These are phyloP conservation scores for Citrus hindsii DNA, from an alignment of 345 rosid genomes.

Conservation along the genomic window DNA sequence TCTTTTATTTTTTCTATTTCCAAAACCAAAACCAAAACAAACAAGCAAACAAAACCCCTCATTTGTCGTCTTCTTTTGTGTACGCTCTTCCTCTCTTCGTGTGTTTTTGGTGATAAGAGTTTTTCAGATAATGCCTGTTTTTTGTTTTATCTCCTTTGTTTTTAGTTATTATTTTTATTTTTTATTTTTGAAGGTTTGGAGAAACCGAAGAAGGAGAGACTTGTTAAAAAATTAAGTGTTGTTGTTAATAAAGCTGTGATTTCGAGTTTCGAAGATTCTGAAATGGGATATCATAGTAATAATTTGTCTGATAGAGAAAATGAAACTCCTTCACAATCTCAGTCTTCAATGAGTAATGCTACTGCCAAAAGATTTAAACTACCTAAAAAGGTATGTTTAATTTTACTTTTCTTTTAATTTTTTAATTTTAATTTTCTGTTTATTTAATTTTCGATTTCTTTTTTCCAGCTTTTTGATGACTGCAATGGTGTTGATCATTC, in stretches of 20 bases:
- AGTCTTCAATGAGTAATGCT: conserved; percentile 17
- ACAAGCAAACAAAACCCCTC: conserved; percentile 18
- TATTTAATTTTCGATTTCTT: background rate
- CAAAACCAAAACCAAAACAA: conserved; percentile 6
- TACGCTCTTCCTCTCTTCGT: background rate
- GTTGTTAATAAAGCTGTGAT: conserved; percentile 39
- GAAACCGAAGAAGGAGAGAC: conserved; percentile 56
- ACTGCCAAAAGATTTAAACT: conserved; percentile 45
- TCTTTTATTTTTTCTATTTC: background rate
- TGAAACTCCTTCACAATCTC: conserved; percentile 20
- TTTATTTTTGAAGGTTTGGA: conserved; percentile 30
- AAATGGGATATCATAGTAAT: conserved; percentile 35
- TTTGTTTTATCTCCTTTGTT: conserved; percentile 9
- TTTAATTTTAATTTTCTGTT: background rate
- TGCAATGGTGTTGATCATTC: conserved; percentile 62
- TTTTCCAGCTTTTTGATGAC: conserved; percentile 42
- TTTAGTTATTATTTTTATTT: conserved; percentile 11
- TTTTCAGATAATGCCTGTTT: conserved; percentile 14
- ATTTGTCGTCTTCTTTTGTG: conserved; percentile 34
- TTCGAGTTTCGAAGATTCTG: conserved; percentile 27
- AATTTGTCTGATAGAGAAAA: conserved; percentile 28
- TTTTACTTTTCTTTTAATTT: background rate
- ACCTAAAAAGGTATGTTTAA: conserved; percentile 43
- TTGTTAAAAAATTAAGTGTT: conserved; percentile 37
- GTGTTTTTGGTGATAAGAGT: conserved; percentile 10